These are phyloP conservation scores for Phaeotremella skinneri DNA, from an alignment of 768 basidiomycete species.

Conservation along the genomic window DNA sequence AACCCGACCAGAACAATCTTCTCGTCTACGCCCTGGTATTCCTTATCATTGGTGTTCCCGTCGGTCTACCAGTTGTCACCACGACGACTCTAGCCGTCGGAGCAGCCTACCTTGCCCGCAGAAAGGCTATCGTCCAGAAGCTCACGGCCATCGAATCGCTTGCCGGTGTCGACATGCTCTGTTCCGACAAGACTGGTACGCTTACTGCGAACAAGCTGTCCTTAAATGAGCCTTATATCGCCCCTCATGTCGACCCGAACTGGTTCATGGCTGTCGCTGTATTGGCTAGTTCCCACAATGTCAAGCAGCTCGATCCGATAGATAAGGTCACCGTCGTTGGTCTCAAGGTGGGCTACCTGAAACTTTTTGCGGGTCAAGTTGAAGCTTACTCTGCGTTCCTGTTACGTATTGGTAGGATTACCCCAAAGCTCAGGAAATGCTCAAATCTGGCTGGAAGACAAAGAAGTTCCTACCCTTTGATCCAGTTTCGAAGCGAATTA, in stretches of 20 bases:
- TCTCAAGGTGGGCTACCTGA: slow-evolving; percentile 45
- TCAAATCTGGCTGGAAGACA: slow-evolving; percentile 56
- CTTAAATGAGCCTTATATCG: slow-evolving; percentile 54
- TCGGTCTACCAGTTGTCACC: slow-evolving; percentile 58
- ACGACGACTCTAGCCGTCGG: slow-evolving; percentile 55
- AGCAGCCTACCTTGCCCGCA: slow-evolving; percentile 55
- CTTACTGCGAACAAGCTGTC: slow-evolving; percentile 58
- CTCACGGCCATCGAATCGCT: slow-evolving; percentile 58
- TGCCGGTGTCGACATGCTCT: slow-evolving; percentile 58
- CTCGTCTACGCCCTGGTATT: slow-evolving; percentile 56
- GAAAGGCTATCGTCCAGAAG: slow-evolving; percentile 58
- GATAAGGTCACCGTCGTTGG: slow-evolving; percentile 57
- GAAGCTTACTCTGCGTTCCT: not conserved
- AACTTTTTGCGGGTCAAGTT: not conserved
- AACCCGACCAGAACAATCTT: slow-evolving; percentile 55
- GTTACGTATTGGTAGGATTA: slow-evolving; percentile 49
- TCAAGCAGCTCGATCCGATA: slow-evolving; percentile 57
- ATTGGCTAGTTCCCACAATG: slow-evolving; percentile 57
- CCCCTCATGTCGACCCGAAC: slow-evolving; percentile 49
- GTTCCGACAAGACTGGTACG: slow-evolving; percentile 52
- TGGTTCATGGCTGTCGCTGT: slow-evolving; percentile 55
- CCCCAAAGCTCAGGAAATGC: slow-evolving; percentile 56
- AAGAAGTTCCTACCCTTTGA: slow-evolving; percentile 58
- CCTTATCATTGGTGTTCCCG: slow-evolving; percentile 58
- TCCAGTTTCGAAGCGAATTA: slow-evolving; percentile 59